Conservation (phyloP, 257 asterid species). For the Thymus quinquecostatus region DNA sequence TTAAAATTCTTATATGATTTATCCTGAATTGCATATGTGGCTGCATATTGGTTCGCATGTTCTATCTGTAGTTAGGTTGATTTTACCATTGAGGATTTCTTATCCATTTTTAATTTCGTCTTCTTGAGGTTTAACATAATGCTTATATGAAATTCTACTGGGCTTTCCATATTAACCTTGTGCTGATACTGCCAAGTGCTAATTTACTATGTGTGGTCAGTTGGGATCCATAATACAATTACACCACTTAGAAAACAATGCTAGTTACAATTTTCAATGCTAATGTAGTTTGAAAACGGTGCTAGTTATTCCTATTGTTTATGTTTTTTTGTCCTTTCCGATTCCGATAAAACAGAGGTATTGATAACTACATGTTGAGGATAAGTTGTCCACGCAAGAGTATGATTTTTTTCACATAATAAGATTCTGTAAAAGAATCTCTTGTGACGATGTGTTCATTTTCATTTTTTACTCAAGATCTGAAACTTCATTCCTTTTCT, state of each 20-base stretch:
- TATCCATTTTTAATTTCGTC: not conserved
- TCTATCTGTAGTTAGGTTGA: not conserved
- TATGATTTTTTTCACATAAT: not conserved
- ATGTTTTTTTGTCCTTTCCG: not conserved
- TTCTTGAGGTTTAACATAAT: not conserved
- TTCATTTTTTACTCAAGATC: conserved; percentile 23
- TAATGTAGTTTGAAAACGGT: not conserved
- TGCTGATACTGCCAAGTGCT: not conserved
- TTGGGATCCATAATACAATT: conserved; percentile 3
- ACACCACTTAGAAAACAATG: not conserved
- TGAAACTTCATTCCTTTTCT: conserved; percentile 22
- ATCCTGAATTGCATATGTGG: not conserved
- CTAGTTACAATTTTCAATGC: not conserved
- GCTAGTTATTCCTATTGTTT: conserved; percentile 6
- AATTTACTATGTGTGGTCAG: not conserved
- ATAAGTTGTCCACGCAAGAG: not conserved
- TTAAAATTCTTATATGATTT: conserved; percentile 17
- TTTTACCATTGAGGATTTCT: not conserved
- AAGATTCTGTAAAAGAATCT: conserved; percentile 5
- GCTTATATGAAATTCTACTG: conserved; percentile 1
- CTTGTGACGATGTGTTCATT: conserved; percentile 1
- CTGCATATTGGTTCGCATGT: conserved; percentile 20
- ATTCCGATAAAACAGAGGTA: not conserved
- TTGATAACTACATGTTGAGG: not conserved
- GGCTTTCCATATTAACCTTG: not conserved